Evolutionary conservation across 1,284 basidiomycete genomes (phyloP), one percentile per base, ranked within the genome.

Genomic region (Tetrapyrgos nigripes): DNA sequence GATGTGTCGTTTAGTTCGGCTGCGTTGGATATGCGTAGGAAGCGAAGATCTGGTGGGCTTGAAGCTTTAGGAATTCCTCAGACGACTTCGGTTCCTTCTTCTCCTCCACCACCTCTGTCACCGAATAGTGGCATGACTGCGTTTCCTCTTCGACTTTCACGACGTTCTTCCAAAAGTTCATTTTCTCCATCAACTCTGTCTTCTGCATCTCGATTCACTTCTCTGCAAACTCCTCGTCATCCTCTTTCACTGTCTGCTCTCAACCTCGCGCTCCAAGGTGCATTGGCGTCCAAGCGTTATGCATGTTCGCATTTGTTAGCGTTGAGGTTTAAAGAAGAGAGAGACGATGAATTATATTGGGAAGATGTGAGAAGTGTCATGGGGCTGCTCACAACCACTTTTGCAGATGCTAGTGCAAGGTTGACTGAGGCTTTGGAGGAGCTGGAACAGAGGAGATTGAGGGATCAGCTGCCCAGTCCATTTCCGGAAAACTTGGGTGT

Each of bases 351-450:
- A 62, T 75, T 77, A 6, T 93, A 93, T 66, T 93, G 91, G 91
- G 91, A 92, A 63, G 87, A 92, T 66, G 90, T 91, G 29, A 81
- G 87, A 23, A 85, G 86, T 37, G 83, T 93, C 29, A 87, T 91
- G 78, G 79, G 78, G 5, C 69, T 93, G 4, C 72, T 93, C 57
- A 86, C 85, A 2, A 85, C 79, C 35, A 82, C 89, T 4, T 77
- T 93, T 44, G 78, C 79, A 3, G 90, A 92, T 66, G 83, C 87
- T 2, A 79, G 85, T 10, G 75, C 83, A 10, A 75, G 86, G 24
- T 77, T 93, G 3, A 70, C 76, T 0, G 85, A 86, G 33, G 88
- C 85, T 0, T 74, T 93, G 21, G 83, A 86, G 17, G 81, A 85
- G 19, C 75, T 78, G 2, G 86, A 87, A 65, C 76, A 75, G 55